Evolutionary conservation across 768 basidiomycete genomes (phyloP).

Genomic region (Kwoniella bestiolae): DNA sequence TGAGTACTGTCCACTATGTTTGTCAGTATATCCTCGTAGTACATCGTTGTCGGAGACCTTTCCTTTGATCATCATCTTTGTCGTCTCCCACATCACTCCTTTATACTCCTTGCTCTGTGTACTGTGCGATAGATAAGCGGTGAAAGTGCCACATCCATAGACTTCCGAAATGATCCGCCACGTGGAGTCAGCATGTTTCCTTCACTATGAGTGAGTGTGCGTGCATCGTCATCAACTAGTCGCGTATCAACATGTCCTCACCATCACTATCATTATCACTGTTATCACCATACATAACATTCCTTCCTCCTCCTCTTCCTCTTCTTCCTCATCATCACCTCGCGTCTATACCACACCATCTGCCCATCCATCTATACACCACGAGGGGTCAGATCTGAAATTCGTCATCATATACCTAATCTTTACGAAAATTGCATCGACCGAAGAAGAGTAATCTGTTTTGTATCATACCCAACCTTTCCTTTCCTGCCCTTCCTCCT

Average conservation of each 20-base stretch:
- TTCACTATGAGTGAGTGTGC: not conserved
- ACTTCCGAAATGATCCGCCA: slow-evolving; percentile 15
- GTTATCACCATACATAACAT: not conserved
- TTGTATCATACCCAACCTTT: not conserved
- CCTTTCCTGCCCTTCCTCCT: not conserved
- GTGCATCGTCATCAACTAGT: slow-evolving; percentile 15
- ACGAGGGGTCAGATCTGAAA: too few relatives aligned
- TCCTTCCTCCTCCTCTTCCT: not conserved
- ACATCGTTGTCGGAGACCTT: too few relatives aligned
- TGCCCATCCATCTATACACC: too few relatives aligned
- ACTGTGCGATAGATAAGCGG: not conserved
- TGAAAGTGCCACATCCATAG: slow-evolving; percentile 1
- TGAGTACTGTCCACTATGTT: too few relatives aligned
- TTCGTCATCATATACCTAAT: not conserved
- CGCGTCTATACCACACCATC: too few relatives aligned
- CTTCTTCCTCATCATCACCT: not conserved
- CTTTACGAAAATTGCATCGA: not conserved
- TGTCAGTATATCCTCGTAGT: too few relatives aligned
- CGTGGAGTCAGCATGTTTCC: too few relatives aligned
- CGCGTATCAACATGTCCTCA: not conserved
- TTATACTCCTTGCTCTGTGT: not conserved
- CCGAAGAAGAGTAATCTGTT: not conserved
- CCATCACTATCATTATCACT: not conserved
- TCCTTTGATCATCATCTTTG: not conserved
- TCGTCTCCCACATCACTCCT: not conserved